Conservation (phyloP, 345 rosid species). For the Dipteronia dyeriana region DNA sequence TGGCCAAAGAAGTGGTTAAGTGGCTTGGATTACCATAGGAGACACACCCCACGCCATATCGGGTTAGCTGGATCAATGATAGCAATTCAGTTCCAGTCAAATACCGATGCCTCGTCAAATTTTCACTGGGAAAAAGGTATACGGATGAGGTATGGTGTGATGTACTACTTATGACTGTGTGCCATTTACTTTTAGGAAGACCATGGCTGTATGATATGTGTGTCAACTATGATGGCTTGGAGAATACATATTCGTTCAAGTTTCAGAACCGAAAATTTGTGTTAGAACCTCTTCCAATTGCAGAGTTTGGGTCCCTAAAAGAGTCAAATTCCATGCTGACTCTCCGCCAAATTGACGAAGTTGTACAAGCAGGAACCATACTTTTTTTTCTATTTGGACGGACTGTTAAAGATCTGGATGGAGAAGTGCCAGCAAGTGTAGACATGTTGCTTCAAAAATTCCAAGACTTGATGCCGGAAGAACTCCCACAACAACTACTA, state of each 20-base stretch:
- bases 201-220: background rate
- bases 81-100: background rate
- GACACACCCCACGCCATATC: background rate
- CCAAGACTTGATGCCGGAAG: background rate
- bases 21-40: background rate
- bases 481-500: background rate
- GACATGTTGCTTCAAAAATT: background rate
- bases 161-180: background rate
- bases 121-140: background rate
- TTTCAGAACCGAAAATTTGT: background rate
- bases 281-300: too few relatives aligned
- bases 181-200: background rate
- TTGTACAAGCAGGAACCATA: background rate
- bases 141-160: background rate
- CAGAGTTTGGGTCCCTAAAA: background rate
- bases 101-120: background rate
- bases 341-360: background rate
- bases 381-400: background rate
- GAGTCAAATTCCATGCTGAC: background rate
- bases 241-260: background rate
- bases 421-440: background rate
- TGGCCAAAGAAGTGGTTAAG: background rate
- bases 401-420: too few relatives aligned
- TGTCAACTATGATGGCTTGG: conserved; percentile 1
- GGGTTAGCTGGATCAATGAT: background rate